Base-by-base conservation (phyloP, 1,139 yeast genomes). In the Trichomonascaceae sp. region DNA sequence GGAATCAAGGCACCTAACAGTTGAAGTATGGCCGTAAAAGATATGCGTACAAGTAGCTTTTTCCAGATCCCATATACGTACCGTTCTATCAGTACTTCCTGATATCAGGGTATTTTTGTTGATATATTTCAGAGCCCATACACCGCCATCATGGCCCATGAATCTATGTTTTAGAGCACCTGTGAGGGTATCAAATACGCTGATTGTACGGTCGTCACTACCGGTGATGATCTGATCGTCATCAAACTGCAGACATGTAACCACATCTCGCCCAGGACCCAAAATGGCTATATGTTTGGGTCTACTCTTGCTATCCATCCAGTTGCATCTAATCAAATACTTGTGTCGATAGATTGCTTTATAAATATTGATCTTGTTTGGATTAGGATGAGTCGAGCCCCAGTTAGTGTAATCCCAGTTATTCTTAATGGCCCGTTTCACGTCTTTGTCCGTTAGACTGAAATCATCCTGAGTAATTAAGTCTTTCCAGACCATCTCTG, bases 141-240 rank as follows among this genome's bases (percentile, higher is more conserved):
- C 99, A 27, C 99, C 99, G 49, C 98, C 98, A 56, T 87, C 96
- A 66, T 93, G 99, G 12, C 97, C 98, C 53, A 79, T 77, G 52
- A 93, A 75, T 24, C 68, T 64, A 32, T 63, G 63, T 45, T 64
- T 64, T 48, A 85, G 74, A 49, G 74, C 74, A 4, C 97, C 97
- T 0, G 88, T 83, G 41, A 77, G 74, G 2, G 96, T 83, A 61
- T 87, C 85, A 68, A 89, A 90, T 9, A 95, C 84, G 58, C 88
- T 83, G 58, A 93, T 88, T 63, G 83, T 80, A 61, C 82, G 82
- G 62, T 89, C 96, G 64, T 91, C 98, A 1, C 95, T 91, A 38
- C 97, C 97, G 2, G 97, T 90, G 55, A 93, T 86, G 53, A 93
- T 87, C 64, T 85, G 85, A 57, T 90, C 95, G 51, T 87, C 91